phyloP scores from a whole-genome alignment of 768 basidiomycete genomes.

The Termitomyces sp. region DNA sequence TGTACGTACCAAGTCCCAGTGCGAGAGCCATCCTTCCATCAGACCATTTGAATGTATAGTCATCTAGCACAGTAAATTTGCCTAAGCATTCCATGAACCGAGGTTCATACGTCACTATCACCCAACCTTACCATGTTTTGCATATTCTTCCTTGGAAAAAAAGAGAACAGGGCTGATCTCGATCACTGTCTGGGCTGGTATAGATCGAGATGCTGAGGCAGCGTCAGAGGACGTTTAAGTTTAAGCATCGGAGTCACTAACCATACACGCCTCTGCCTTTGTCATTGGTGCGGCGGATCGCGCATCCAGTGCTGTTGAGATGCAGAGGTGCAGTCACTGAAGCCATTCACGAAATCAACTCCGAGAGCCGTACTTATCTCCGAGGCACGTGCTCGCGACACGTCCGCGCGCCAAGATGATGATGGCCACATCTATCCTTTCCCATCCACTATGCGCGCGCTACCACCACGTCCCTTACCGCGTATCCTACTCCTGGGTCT shows the following conservation, averaged over 20 bases:
- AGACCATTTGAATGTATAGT: conserved; percentile 74
- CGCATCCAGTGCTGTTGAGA: conserved; percentile 45
- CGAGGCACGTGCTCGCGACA: conserved; percentile 15
- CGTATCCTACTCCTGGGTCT: conserved; percentile 49
- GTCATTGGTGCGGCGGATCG: conserved; percentile 34
- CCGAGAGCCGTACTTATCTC: conserved; percentile 8
- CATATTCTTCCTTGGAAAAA: conserved; percentile 66
- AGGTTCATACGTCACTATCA: background rate
- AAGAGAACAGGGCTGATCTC: conserved; percentile 87
- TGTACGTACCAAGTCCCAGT: conserved; percentile 58
- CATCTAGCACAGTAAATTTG: conserved; percentile 59
- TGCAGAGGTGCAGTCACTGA: conserved; percentile 19
- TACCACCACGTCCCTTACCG: conserved; percentile 45
- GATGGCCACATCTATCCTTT: background rate
- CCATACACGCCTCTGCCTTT: conserved; percentile 68
- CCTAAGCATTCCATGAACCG: conserved; percentile 15
- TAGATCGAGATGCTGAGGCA: conserved; percentile 39
- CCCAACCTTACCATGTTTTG: conserved; percentile 38
- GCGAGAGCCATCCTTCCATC: conserved; percentile 75
- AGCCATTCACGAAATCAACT: conserved; percentile 1
- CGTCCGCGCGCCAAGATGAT: background rate
- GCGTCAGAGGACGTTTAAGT: background rate
- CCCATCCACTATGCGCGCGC: conserved; percentile 15
- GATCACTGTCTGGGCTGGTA: conserved; percentile 60
- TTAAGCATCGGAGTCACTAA: conserved; percentile 19